A percentile compares a stretch with the other conserved stretches of the same genome.
These are phyloP conservation scores for Hibiscus tridactylites DNA, from an alignment of 345 rosid genomes.

Conservation along the genomic window DNA sequence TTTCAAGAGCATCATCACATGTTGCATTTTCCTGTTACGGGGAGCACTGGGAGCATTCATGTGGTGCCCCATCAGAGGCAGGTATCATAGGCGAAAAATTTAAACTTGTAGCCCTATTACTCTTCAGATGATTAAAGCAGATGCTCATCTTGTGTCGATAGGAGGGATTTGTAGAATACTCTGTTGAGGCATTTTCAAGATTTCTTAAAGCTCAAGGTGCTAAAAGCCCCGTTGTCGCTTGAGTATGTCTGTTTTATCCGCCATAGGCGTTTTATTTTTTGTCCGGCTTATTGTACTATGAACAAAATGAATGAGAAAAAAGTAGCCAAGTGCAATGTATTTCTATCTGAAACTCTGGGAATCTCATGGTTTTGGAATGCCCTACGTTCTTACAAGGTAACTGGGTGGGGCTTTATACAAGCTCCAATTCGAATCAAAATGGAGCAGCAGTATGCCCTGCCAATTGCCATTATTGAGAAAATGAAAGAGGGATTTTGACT, in stretches of 20 bases:
- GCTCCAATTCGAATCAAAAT: conserved; percentile 20
- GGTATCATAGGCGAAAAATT: background rate
- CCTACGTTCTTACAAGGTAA: background rate
- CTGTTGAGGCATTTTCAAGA: background rate
- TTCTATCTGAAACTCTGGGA: background rate
- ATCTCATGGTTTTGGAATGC: background rate
- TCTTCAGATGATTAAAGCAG: background rate
- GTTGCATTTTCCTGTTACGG: background rate
- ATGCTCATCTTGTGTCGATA: background rate
- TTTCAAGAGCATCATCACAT: background rate
- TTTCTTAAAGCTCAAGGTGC: background rate
- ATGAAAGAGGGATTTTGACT: too few relatives aligned
- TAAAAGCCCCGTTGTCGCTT: background rate
- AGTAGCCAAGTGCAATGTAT: background rate
- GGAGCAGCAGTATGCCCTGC: conserved; percentile 29
- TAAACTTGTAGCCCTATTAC: conserved; percentile 6
- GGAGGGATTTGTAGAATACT: conserved; percentile 10
- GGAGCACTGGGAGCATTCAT: conserved; percentile 4
- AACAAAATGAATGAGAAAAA: background rate
- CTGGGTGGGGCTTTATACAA: background rate
- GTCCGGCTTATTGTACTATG: background rate
- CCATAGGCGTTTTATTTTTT: background rate
- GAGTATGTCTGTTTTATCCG: background rate
- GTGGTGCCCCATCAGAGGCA: conserved; percentile 1
- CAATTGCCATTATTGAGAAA: too few relatives aligned